Percentiles rank a stretch among this genome's conserved stretches.
These are phyloP conservation scores for Cucumis variabilis DNA, from an alignment of 331 rosid species.

Conservation along the genomic window DNA sequence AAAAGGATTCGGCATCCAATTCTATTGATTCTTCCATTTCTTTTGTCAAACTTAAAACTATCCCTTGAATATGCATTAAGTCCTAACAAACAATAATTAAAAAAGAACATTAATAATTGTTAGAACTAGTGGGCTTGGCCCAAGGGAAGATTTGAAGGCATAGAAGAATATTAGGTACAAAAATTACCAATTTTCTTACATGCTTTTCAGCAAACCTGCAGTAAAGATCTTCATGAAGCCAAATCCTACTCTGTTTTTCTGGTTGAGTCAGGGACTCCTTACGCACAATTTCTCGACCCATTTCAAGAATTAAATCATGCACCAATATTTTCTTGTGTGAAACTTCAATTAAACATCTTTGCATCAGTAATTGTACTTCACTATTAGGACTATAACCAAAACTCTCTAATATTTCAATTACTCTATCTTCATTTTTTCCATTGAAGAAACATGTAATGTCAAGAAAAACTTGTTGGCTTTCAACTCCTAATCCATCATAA, in stretches of 20 bases:
- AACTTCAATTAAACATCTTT: background rate
- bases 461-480: slow-evolving; percentile 4
- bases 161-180: background rate
- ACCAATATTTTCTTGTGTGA: background rate
- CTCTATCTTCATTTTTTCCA: background rate
- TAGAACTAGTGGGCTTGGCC: too few species aligned
- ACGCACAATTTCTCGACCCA: slow-evolving; percentile 22
- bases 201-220: background rate
- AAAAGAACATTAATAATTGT: background rate
- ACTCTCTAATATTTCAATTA: slow-evolving; percentile 4
- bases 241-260: background rate
- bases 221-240: slow-evolving; percentile 11
- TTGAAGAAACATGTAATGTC: slow-evolving; percentile 25
- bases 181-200: background rate
- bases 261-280: background rate
- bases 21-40: background rate
- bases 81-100: background rate
- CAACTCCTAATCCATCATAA: slow-evolving; percentile 10
- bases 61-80: background rate
- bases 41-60: background rate
- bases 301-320: background rate
- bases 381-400: slow-evolving; percentile 12
- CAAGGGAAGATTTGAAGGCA: background rate
- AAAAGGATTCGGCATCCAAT: background rate
- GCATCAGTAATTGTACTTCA: background rate